A percentile compares a stretch with the other conserved stretches of the same genome.
phyloP scores from a whole-genome alignment of 306 rosid species.

The Pueraria montana region DNA sequence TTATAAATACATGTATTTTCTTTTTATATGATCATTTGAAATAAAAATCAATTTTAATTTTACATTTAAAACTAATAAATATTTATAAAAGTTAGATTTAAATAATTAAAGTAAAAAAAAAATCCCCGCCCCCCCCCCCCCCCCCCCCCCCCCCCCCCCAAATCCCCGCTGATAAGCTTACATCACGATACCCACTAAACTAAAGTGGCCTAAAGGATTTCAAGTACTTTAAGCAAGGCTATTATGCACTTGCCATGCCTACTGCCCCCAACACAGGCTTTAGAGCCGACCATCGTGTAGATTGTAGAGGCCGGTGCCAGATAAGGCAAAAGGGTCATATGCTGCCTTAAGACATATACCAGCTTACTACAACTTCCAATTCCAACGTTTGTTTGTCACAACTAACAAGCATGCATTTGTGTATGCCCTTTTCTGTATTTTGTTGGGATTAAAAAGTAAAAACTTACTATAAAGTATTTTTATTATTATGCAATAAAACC shows the following conservation, averaged over 20 bases:
- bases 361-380: no score
- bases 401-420: no score
- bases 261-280: constrained; percentile 25
- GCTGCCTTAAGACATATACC: neutral
- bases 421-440: no score
- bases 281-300: constrained; percentile 29
- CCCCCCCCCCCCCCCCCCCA: no score
- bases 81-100: no score
- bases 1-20: no score
- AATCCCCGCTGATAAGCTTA: neutral
- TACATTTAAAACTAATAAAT: no score
- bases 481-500: neutral
- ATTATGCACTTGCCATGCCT: constrained; percentile 31
- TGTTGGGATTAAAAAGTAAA: no score
- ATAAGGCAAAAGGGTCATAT: constrained; percentile 27
- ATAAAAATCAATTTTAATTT: no score
- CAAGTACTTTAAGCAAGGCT: constrained; percentile 7
- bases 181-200: constrained; percentile 16
- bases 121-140: no score
- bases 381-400: neutral
- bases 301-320: constrained; percentile 47
- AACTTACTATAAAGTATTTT: neutral
- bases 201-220: constrained; percentile 6
- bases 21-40: no score
- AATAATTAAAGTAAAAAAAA: no score